Base-by-base conservation (phyloP, 2,329 filamentous ascomycete species). In the Fusarium oxysporum region DNA sequence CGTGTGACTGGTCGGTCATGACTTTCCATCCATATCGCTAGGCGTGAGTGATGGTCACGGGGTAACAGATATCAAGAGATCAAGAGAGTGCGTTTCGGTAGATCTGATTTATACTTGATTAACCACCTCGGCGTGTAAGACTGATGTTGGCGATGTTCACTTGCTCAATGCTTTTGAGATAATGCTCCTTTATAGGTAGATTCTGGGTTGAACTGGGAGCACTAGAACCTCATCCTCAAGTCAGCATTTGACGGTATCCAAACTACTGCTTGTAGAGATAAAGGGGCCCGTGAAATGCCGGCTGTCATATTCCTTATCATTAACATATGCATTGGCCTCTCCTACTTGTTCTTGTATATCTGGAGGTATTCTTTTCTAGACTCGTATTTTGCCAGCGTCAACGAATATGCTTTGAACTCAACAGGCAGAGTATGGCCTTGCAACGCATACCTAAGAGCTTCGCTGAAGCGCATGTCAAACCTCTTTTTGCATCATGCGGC, bases 371-470 rank as follows among this genome's bases (percentile, higher is more conserved):
- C 5, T 5, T 23, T 5, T 32, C 6, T 11, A 10, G 19, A 30
- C 4, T 16, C 13, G 3, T n/a, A 12, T n/a, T 2, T 6, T 11
- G 9, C 5, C 6, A 3, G 13, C n/a, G 14, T 30, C 14, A n/a
- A n/a, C 10, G 7, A 5, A 30, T n/a, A 10, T 7, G 11, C 2
- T 23, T 33, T 9, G 30, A 33, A 14, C 8, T 33, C 12, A 13
- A 23, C 16, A 33, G 8, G 0, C 6, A 10, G n/a, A 35, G 16
- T 50, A 3, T 23, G 1, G 11, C 16, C 25, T 14, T 25, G 3
- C 16, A 19, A 25, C n/a, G 1, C 16, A 14, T 23, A 14, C 8
- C 12, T 16, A 48, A 17, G n/a, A 51, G 30, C 47, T 14, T 33
- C 16, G n/a, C 19, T 5, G n/a, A 2, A 25, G 13, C n/a, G 7